These are phyloP conservation scores for Pelargonium nanum DNA, from an alignment of 345 rosid genomes.

Conservation along the genomic window DNA sequence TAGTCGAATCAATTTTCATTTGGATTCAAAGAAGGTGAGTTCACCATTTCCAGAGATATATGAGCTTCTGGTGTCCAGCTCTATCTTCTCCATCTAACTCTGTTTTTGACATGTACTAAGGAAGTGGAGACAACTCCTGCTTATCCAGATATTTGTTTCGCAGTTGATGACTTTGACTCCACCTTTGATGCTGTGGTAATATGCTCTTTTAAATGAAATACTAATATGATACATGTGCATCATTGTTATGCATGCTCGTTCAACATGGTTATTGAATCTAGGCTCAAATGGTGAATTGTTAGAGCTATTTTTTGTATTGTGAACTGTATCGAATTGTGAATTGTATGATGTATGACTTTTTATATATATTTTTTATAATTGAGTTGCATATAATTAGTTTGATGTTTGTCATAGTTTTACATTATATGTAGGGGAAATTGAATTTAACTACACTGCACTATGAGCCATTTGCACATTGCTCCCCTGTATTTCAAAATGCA, in stretches of 20 bases:
- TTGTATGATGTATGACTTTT: too few species aligned
- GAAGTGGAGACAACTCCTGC: constrained; percentile 92
- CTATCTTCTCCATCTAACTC: constrained; percentile 21
- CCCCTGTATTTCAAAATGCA: too few species aligned
- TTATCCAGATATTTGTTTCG: constrained; percentile 94
- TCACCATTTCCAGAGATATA: constrained; percentile 6
- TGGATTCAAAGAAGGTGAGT: constrained; percentile 84
- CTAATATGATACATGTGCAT: not conserved
- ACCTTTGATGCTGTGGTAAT: constrained; percentile 94
- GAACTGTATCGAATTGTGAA: too few species aligned
- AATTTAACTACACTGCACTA: too few species aligned
- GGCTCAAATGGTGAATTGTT: too few species aligned
- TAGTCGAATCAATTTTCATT: constrained; percentile 80
- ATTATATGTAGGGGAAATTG: too few species aligned
- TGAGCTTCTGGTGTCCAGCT: constrained; percentile 1
- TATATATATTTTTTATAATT: too few species aligned
- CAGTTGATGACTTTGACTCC: constrained; percentile 92
- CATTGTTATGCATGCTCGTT: not conserved
- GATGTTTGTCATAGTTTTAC: too few species aligned
- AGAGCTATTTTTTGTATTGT: too few species aligned
- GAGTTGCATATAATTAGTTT: too few species aligned
- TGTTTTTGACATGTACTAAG: constrained; percentile 27
- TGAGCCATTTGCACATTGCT: too few species aligned
- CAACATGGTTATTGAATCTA: not conserved
- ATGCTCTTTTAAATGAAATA: constrained; percentile 6